Evolutionary conservation across 2,329 filamentous ascomycete genomes (phyloP).

Genomic region (Talaromyces sp.): DNA sequence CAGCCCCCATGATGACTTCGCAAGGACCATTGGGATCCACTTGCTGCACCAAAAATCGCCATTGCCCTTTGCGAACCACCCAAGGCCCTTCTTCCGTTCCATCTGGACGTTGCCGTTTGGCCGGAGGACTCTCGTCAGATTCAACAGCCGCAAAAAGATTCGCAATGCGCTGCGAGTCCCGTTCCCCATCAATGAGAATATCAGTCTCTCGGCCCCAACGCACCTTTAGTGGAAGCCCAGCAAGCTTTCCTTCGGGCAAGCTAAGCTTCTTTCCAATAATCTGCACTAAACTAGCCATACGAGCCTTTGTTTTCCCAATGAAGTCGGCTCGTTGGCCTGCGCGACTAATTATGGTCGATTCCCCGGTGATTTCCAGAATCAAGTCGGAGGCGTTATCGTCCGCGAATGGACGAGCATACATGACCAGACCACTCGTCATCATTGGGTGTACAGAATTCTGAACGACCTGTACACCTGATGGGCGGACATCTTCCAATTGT

Average conservation of each 20-base stretch:
- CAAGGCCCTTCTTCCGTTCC: conserved; percentile 50
- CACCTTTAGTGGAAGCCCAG: conserved; percentile 66
- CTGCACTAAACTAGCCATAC: conserved; percentile 73
- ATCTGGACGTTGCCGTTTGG: conserved; percentile 51
- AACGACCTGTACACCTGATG: conserved; percentile 74
- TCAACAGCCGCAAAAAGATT: conserved; percentile 38
- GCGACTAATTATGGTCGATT: conserved; percentile 63
- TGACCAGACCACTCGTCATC: conserved; percentile 60
- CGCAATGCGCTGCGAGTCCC: conserved; percentile 18
- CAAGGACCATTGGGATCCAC: conserved; percentile 49
- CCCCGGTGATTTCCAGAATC: conserved; percentile 75
- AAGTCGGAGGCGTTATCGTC: conserved; percentile 74
- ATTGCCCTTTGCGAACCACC: conserved; percentile 70
- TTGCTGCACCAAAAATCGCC: conserved; percentile 71
- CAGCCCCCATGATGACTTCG: conserved; percentile 73
- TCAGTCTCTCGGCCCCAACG: conserved; percentile 58
- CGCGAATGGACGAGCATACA: conserved; percentile 83
- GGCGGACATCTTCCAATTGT: conserved; percentile 82
- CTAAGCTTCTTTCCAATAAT: conserved; percentile 81
- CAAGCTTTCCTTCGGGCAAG: conserved; percentile 61
- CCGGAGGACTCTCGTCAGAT: conserved; percentile 24
- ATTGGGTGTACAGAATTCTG: conserved; percentile 43
- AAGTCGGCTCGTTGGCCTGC: conserved; percentile 67
- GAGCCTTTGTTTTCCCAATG: conserved; percentile 68
- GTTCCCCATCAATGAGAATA: conserved; percentile 44